phyloP scores from a whole-genome alignment of 148 eudicot species.

The Heliosperma pusillum region DNA sequence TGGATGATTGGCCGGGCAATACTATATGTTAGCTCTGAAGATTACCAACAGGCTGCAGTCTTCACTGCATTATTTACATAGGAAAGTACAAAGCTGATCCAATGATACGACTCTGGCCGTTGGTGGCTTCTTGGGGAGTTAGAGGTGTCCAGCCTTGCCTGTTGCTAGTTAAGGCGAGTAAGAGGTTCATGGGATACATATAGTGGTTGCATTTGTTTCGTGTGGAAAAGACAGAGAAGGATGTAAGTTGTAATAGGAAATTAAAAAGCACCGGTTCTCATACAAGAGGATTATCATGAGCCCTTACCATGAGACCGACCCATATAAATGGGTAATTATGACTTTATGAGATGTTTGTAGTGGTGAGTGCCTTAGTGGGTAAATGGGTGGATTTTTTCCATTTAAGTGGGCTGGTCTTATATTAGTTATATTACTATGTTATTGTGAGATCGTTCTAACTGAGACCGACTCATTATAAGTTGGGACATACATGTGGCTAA shows the following conservation, averaged over 20 bases:
- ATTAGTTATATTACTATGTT: not conserved
- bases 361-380: not conserved
- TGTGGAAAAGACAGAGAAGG: not conserved
- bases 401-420: not conserved
- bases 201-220: not conserved
- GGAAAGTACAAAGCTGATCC: not conserved
- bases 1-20: not conserved
- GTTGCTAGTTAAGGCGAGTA: conserved; percentile 2
- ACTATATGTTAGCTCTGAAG: not conserved
- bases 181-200: not conserved
- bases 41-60: conserved; percentile 1
- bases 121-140: not conserved
- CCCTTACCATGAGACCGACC: too few species aligned
- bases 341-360: too few species aligned
- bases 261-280: too few species aligned
- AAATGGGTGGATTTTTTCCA: not conserved
- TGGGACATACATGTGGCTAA: not conserved
- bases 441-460: not conserved
- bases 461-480: not conserved
- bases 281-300: too few species aligned
- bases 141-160: not conserved
- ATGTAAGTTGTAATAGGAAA: not conserved
- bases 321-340: too few species aligned
- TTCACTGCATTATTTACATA: not conserved
- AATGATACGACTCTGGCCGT: not conserved